Evolutionary conservation across 257 asterid species (phyloP).

Genomic region (Capsicum rhomboideum): DNA sequence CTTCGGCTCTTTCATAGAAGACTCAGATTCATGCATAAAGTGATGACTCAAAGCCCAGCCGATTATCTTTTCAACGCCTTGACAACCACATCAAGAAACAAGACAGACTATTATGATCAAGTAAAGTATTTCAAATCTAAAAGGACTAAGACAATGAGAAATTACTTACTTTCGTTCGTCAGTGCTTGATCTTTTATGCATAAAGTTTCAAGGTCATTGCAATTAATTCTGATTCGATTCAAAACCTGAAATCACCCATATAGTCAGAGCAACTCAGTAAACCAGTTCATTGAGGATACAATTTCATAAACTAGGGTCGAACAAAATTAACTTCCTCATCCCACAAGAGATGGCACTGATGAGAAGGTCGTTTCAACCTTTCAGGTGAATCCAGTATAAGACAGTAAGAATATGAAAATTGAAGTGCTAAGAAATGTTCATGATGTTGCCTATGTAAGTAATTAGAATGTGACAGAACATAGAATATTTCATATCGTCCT

Average conservation of each 20-base stretch:
- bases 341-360: neutral
- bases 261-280: neutral
- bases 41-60: slow-evolving; percentile 93
- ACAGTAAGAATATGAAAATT: neutral
- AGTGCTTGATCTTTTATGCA: slow-evolving; percentile 79
- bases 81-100: slow-evolving; percentile 11
- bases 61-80: slow-evolving; percentile 64
- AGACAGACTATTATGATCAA: slow-evolving; percentile 9
- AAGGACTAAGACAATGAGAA: slow-evolving; percentile 1
- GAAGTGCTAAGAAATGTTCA: neutral
- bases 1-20: slow-evolving; percentile 35
- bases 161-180: slow-evolving; percentile 65
- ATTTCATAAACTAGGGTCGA: neutral
- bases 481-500: neutral
- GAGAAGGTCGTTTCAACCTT: neutral
- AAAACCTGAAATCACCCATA: slow-evolving; percentile 31
- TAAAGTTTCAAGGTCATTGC: slow-evolving; percentile 65
- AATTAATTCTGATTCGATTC: slow-evolving; percentile 49
- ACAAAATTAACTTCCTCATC: neutral
- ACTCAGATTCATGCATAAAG: slow-evolving; percentile 56
- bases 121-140: slow-evolving; percentile 1
- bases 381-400: neutral
- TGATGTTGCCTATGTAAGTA: neutral
- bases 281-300: slow-evolving; percentile 3
- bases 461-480: neutral